phyloP scores from a whole-genome alignment of 345 rosid species.

The Eucalyptus polybractea region DNA sequence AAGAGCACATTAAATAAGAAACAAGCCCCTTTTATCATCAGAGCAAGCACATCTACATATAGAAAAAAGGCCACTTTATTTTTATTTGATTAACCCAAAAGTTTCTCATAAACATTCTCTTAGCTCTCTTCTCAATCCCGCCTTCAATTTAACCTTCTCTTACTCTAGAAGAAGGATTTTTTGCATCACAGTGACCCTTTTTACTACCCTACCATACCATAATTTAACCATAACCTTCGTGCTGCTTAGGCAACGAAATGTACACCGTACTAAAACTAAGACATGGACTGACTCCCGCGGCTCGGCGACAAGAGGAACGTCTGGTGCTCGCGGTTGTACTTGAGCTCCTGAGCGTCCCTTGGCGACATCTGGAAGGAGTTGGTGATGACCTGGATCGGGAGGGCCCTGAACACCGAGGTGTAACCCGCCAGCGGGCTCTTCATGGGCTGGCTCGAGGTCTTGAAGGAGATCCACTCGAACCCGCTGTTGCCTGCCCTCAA shows the following conservation, averaged over 20 bases:
- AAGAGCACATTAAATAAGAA: background rate
- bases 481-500: slow-evolving; percentile 4
- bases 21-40: background rate
- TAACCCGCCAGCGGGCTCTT: slow-evolving; percentile 13
- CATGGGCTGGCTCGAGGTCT: slow-evolving; percentile 11
- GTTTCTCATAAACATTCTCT: background rate
- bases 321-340: slow-evolving; percentile 15
- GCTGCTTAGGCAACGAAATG: background rate
- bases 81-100: background rate
- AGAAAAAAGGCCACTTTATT: background rate
- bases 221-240: background rate
- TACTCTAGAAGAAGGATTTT: background rate
- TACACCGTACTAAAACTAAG: background rate
- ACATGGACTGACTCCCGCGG: background rate
- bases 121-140: background rate
- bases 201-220: background rate
- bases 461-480: slow-evolving; percentile 15
- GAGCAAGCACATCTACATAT: background rate
- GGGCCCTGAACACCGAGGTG: slow-evolving; percentile 16
- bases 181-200: background rate
- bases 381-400: slow-evolving; percentile 13
- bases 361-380: slow-evolving; percentile 14
- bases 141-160: background rate
- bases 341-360: slow-evolving; percentile 5
- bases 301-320: slow-evolving; percentile 12